Evolutionary conservation across 2,329 filamentous ascomycete genomes (phyloP), one percentile per base, ranked within the genome.

Genomic region (Orbilia oligospora): DNA sequence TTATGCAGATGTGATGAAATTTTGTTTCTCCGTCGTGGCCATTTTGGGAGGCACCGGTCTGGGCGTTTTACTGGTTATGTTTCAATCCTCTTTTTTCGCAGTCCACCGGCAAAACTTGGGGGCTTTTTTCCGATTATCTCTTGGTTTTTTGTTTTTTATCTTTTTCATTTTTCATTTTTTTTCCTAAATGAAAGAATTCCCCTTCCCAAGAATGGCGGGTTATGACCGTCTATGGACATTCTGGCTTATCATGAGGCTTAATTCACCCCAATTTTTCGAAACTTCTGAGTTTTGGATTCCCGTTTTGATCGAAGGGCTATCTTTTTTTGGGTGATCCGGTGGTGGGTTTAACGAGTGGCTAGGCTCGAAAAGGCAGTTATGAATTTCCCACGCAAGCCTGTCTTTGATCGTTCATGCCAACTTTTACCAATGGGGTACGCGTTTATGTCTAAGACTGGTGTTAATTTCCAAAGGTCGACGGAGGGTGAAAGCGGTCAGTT

Each of bases 391-490:
- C 30, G n/a, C n/a, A 58, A 58, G 53, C 53, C 53, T 58, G 53
- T 58, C 53, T 58, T 38, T 58, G 53, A 30, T 58, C 30, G 53
- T 58, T 58, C n/a, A 58, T 58, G 53, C 53, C 53, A 46, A 20
- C 44, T 46, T 46, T 16, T 18, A 46, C 20, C 30, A 30, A 38
- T 24, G 48, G 20, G 48, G 20, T 22, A 58, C 53, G 33, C 53
- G 53, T 58, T 36, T 51, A 58, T 58, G 53, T 58, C 53, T 58
- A 30, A 58, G 53, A 58, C 53, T 58, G 16, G 6, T 58, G 53
- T 3, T 58, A 38, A 38, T 58, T 58, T 55, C 51, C 51, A 55
- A 18, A 22, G 24, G 27, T 55, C 27, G 51, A 55, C 51, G 51
- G 51, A 55, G 51, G 27, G 27, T 30, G 24, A 27, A 55, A 33